A percentile compares a stretch with the other conserved stretches of the same genome.
Evolutionary conservation across 805 yeast species (phyloP).

Genomic region (Sporopachydermia quercuum): DNA sequence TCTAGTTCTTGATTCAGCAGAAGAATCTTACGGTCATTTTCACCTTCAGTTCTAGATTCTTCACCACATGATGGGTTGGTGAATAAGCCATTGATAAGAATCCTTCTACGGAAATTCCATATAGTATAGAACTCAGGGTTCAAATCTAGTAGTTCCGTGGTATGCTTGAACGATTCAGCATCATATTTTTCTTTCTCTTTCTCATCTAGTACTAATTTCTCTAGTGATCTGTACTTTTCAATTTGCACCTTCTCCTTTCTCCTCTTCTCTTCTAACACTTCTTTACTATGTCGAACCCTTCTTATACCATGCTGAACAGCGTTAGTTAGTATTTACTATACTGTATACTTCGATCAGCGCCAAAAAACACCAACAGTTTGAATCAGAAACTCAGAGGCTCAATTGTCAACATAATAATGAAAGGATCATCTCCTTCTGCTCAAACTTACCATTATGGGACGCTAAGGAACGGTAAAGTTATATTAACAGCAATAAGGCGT

Average conservation of each 20-base stretch:
- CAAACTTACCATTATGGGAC: too few relatives aligned
- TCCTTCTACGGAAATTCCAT: slow-evolving; percentile 84
- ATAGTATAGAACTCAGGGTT: slow-evolving; percentile 83
- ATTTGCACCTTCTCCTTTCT: slow-evolving; percentile 50
- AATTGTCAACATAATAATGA: too few relatives aligned
- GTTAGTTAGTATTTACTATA: too few relatives aligned
- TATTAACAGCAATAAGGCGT: too few relatives aligned
- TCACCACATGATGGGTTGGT: slow-evolving; percentile 6
- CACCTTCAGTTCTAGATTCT: slow-evolving; percentile 2
- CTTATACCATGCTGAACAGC: slow-evolving; percentile 58
- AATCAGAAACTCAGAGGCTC: too few relatives aligned
- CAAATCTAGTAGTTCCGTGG: slow-evolving; percentile 39
- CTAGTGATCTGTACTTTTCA: slow-evolving; percentile 33
- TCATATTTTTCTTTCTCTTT: slow-evolving; percentile 19
- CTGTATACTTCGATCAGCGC: too few relatives aligned
- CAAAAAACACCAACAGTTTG: too few relatives aligned
- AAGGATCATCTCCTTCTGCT: too few relatives aligned
- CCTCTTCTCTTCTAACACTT: slow-evolving; percentile 35
- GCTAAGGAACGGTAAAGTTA: too few relatives aligned
- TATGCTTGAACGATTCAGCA: slow-evolving; percentile 30
- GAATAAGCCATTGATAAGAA: slow-evolving; percentile 25
- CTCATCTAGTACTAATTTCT: slow-evolving; percentile 25
- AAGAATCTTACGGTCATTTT: slow-evolving; percentile 13
- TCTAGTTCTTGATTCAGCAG: slow-evolving; percentile 41
- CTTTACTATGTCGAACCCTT: slow-evolving; percentile 39